Evolutionary conservation across 2,329 filamentous ascomycete genomes (phyloP), one percentile per base, ranked within the genome.

Genomic region (Trichoderma arundinaceum): DNA sequence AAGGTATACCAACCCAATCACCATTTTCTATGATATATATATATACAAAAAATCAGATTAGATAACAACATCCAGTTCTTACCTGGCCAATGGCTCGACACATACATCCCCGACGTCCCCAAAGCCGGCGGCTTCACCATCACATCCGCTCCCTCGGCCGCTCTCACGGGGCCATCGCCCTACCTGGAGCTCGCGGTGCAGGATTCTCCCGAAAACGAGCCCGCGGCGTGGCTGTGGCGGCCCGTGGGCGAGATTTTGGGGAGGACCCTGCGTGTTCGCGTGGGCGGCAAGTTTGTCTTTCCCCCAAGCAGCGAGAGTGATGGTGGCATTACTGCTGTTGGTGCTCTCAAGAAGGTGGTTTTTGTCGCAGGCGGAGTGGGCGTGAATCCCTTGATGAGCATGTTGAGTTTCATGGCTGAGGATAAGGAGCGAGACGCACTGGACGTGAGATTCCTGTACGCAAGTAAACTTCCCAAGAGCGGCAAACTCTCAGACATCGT

Each of bases 21-120:
- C 4, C 32, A 35, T 38, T n/a, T 9, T n/a, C 38, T n/a, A n/a
- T n/a, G n/a, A n/a, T n/a, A 19, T 8, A 46, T 7, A 7, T 7
- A 7, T 17, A 17, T 10, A 7, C 1, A 19, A 12, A 4, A 4
- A 17, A 19, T n/a, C 2, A 2, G 8, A n/a, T 5, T 28, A n/a
- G 15, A n/a, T 15, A 13, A 41, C 32, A 43, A 4, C 10, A 38
- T 44, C 49, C 76, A 91, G 83, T 96, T 95, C 77, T 82, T 88
- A 6, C 87, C 93, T 5, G 93, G 93, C 62, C 93, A 96, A 81
- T 97, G 92, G 92, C 84, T 97, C 64, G 93, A 97, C 75, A 88
- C 92, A 7, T 89, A 90, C 75, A 85, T 92, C 61, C 92, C 93
- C 1, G 81, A 80, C 43, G 79, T 92, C 51, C 72, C 83, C 49